These are phyloP conservation scores for Sordaria brevicollis DNA, from an alignment of 495 filamentous ascomycete species.

Conservation along the genomic window DNA sequence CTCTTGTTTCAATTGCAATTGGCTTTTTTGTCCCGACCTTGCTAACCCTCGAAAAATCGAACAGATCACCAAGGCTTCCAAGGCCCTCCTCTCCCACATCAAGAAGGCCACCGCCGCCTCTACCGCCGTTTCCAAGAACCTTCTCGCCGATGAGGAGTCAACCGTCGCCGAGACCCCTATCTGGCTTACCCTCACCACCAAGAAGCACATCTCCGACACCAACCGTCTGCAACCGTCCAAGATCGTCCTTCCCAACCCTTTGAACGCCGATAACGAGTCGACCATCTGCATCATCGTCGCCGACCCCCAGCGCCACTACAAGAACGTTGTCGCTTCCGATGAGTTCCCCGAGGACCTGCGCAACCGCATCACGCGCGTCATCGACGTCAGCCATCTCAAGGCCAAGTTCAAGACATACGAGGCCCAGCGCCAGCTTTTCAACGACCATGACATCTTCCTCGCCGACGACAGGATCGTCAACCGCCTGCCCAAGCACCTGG, in stretches of 20 bases:
- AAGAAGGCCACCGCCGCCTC: conserved; percentile 51
- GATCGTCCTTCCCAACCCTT: conserved; percentile 54
- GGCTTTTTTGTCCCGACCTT: background rate
- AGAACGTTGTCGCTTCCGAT: conserved; percentile 68
- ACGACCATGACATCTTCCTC: conserved; percentile 79
- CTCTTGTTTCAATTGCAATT: background rate
- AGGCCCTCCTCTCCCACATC: conserved; percentile 72
- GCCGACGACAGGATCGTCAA: conserved; percentile 76
- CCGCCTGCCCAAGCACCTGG: conserved; percentile 63
- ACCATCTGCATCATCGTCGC: conserved; percentile 65
- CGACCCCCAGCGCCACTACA: conserved; percentile 79
- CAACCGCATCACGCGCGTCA: conserved; percentile 66
- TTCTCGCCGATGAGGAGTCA: conserved; percentile 55
- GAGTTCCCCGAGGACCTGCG: conserved; percentile 64
- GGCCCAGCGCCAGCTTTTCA: conserved; percentile 67
- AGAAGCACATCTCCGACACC: conserved; percentile 51
- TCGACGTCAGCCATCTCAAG: conserved; percentile 74
- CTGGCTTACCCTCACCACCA: conserved; percentile 81
- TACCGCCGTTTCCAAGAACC: conserved; percentile 54
- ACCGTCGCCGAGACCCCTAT: conserved; percentile 43
- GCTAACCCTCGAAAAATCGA: background rate
- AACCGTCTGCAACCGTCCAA: conserved; percentile 56
- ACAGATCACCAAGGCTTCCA: conserved; percentile 68
- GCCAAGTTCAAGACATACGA: conserved; percentile 82
- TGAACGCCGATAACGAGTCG: conserved; percentile 46